Evolutionary conservation across 176 grass and related monocot genomes (phyloP).

Genomic region (Bromus sterilis): DNA sequence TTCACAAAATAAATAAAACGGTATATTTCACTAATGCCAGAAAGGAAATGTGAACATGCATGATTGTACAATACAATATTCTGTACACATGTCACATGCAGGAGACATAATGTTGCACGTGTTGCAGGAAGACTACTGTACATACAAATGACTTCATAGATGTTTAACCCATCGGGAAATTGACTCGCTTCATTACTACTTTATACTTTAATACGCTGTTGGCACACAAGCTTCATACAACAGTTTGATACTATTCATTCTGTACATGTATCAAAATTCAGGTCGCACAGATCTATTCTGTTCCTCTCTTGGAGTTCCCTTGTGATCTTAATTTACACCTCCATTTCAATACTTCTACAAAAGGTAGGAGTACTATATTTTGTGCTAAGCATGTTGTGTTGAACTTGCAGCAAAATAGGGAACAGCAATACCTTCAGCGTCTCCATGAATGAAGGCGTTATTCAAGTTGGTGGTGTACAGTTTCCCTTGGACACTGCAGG

Average conservation of each 20-base stretch:
- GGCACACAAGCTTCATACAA: background rate
- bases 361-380: background rate
- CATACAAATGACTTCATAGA: background rate
- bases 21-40: background rate
- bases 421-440: conserved; percentile 36
- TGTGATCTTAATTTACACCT: background rate
- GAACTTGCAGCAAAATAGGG: conserved; percentile 39
- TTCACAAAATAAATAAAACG: background rate
- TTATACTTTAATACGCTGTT: background rate
- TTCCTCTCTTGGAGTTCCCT: background rate
- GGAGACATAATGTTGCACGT: background rate
- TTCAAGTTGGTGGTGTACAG: conserved; percentile 49
- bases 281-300: background rate
- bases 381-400: background rate
- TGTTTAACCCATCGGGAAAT: background rate
- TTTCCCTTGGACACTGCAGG: conserved; percentile 45
- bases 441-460: conserved; percentile 44
- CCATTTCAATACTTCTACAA: background rate
- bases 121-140: background rate
- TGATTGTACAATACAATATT: background rate
- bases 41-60: background rate
- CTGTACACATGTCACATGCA: background rate
- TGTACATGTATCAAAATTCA: background rate
- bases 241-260: background rate
- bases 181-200: background rate